phyloP scores from a whole-genome alignment of 192 early-diverging fungal genomes.

The Podila epicladia region DNA sequence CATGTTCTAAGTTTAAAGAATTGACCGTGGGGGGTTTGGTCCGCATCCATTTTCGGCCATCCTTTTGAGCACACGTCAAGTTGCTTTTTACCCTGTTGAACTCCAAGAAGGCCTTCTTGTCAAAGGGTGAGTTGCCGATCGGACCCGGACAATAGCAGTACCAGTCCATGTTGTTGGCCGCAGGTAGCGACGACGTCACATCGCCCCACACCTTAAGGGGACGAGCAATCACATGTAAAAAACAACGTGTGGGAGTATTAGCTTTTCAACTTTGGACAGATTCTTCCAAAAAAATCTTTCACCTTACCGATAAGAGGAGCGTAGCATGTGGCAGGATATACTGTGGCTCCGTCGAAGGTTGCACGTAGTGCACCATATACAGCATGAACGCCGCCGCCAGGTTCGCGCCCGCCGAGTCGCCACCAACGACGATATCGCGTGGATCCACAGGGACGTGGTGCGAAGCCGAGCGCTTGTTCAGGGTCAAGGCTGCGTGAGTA shows the following conservation, averaged over 20 bases:
- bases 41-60: background rate
- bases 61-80: background rate
- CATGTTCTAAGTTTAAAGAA: background rate
- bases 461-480: background rate
- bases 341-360: constrained; percentile 27
- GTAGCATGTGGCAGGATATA: constrained; percentile 29
- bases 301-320: constrained; percentile 30
- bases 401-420: constrained; percentile 79
- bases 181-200: constrained; percentile 27
- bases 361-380: constrained; percentile 31
- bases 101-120: constrained; percentile 14
- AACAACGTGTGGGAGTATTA: background rate
- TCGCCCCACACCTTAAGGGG: constrained; percentile 15
- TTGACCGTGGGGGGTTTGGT: background rate
- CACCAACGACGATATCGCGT: constrained; percentile 67
- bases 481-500: constrained; percentile 52
- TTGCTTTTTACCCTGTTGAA: constrained; percentile 4
- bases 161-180: constrained; percentile 18
- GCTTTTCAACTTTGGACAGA: background rate
- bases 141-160: constrained; percentile 40
- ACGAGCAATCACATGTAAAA: background rate
- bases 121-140: constrained; percentile 13
- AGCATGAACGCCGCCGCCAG: constrained; percentile 58
- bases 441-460: constrained; percentile 53
- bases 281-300: background rate